These are phyloP conservation scores for Phytophthora europaea DNA, from an alignment of 352 stramenopile genomes.

Conservation along the genomic window DNA sequence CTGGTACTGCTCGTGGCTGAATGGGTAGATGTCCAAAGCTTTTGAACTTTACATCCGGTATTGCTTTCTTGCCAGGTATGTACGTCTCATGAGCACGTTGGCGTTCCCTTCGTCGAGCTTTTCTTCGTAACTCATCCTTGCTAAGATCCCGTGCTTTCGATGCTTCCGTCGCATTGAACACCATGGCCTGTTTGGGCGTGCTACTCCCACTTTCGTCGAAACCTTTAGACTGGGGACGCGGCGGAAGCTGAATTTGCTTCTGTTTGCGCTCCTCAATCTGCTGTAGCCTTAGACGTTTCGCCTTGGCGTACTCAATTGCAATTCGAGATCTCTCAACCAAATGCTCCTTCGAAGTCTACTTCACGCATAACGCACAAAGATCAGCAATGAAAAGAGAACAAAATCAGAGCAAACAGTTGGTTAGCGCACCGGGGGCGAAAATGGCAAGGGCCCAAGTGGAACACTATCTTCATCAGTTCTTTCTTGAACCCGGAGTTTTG, in stretches of 20 bases:
- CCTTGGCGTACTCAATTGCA: constrained; percentile 67
- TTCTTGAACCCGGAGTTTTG: constrained; percentile 19
- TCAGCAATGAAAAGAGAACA: constrained; percentile 5
- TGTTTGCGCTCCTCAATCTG: constrained; percentile 47
- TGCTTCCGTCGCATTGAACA: constrained; percentile 61
- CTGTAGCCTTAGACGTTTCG: constrained; percentile 58
- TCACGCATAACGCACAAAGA: constrained; percentile 1
- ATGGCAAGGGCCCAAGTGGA: constrained; percentile 7
- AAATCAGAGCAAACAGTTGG: not conserved
- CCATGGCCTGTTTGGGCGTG: constrained; percentile 17
- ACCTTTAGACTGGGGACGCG: constrained; percentile 45
- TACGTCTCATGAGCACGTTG: constrained; percentile 69
- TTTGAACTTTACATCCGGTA: constrained; percentile 69
- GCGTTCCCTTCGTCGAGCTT: constrained; percentile 42
- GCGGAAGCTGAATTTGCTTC: constrained; percentile 50
- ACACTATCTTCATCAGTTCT: constrained; percentile 16
- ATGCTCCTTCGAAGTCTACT: constrained; percentile 54
- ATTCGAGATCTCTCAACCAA: constrained; percentile 60
- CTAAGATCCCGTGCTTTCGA: constrained; percentile 60
- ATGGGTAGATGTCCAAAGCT: constrained; percentile 79
- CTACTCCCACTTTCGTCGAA: constrained; percentile 12
- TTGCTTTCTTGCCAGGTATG: constrained; percentile 56
- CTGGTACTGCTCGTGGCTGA: constrained; percentile 63
- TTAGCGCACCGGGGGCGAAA: constrained; percentile 43
- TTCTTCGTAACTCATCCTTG: constrained; percentile 57